Base-by-base conservation (phyloP, 768 basidiomycete species). In the Xerocomellus chrysenteron region DNA sequence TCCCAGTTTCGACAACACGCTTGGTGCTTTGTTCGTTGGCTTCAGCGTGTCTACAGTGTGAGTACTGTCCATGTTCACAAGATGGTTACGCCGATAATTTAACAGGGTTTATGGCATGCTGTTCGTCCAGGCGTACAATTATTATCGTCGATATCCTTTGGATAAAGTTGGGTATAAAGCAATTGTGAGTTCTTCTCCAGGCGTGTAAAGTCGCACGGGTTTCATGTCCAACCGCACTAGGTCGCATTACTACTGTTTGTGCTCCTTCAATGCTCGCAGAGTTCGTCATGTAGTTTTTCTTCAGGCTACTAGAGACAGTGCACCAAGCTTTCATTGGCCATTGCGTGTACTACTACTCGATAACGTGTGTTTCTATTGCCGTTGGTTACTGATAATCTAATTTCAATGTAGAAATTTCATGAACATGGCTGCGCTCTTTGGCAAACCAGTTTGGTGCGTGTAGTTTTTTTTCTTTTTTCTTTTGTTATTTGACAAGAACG, bases 1-100 rank as follows among this genome's bases (percentile, higher is more conserved):
- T 47, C 44, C 60, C 14, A 66, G 43, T 40, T 62, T 80, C 50
- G 68, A 75, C 65, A 77, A 74, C 61, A 86, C 86, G 1, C 76
- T 87, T 16, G 86, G 86, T 36, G 84, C 85, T 17, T 69, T 81
- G 43, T 79, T 86, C 58, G 64, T 85, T 45, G 86, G 86, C 33
- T 85, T 84, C 57, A 76, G 79, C 1, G 68, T 76, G 40, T 80
- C 86, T n/a, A 63, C 68, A 40, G 47, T 68, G 76, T 65, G 46
- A 60, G 75, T 58, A 36, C 16, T 21, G 1, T 3, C 19, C 32
- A 26, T 40, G 10, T 45, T 19, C 33, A 28, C 37, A 19, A 24
- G 17, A 39, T 37, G 14, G 5, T 28, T 8, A 8, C 2, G 12
- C 57, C 77, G 60, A 74, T 68, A 47, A 62, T 78, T 37, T 37